These are phyloP conservation scores for Peronospora belbahrii DNA, from an alignment of 352 stramenopile genomes.

Conservation along the genomic window DNA sequence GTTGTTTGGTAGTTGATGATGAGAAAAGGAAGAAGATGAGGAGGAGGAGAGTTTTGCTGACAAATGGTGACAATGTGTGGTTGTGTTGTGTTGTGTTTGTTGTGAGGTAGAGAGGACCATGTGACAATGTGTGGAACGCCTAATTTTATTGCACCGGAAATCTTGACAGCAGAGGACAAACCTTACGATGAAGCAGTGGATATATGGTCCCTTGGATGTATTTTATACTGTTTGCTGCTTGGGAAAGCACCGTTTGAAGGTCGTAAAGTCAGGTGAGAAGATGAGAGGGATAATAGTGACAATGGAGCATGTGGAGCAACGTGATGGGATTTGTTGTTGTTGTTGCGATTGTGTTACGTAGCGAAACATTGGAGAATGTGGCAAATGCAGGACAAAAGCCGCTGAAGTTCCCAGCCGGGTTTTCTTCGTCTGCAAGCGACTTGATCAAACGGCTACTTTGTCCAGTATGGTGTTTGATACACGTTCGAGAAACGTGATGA, in stretches of 20 bases:
- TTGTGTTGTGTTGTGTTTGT: background rate
- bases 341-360: slow-evolving; percentile 8
- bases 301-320: background rate
- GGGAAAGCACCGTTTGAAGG: slow-evolving; percentile 68
- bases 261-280: slow-evolving; percentile 47
- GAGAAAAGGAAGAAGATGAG: too few species aligned
- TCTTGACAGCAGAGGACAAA: slow-evolving; percentile 33
- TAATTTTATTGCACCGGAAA: slow-evolving; percentile 78
- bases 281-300: background rate
- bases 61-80: too few species aligned
- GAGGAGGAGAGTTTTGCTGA: too few species aligned
- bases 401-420: slow-evolving; percentile 42
- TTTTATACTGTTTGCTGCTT: slow-evolving; percentile 63
- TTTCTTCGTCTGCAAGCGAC: slow-evolving; percentile 46
- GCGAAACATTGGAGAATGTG: slow-evolving; percentile 68
- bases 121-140: slow-evolving; percentile 72
- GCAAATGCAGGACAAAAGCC: slow-evolving; percentile 35
- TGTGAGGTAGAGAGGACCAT: slow-evolving; percentile 34
- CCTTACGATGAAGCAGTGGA: slow-evolving; percentile 60
- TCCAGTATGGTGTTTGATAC: slow-evolving; percentile 16
- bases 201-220: slow-evolving; percentile 78
- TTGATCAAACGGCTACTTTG: slow-evolving; percentile 59
- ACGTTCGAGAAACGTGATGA: background rate
- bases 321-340: background rate
- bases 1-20: too few species aligned